Evolutionary conservation across 75 land plant genomes (phyloP), one percentile per base, ranked within the genome.

Genomic region (Sequoiadendron giganteum): DNA sequence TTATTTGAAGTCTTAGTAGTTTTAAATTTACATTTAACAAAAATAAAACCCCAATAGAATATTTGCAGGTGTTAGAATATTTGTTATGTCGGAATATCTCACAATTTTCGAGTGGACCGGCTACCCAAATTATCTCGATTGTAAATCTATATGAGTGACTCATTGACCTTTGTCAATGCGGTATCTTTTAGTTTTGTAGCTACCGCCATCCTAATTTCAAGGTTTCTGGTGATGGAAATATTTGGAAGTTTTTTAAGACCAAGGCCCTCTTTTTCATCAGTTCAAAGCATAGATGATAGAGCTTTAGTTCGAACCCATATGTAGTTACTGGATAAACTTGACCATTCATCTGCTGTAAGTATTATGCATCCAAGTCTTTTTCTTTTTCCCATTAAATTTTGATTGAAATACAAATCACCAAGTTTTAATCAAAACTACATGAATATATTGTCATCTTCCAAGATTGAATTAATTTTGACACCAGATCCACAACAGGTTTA

Each of bases 111-210:
- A n/a, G n/a, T n/a, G n/a, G n/a, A n/a, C n/a, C n/a, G n/a, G n/a
- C n/a, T n/a, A n/a, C n/a, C n/a, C n/a, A n/a, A n/a, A n/a, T n/a
- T n/a, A n/a, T n/a, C n/a, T n/a, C n/a, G n/a, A n/a, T n/a, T n/a
- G n/a, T n/a, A n/a, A n/a, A n/a, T n/a, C n/a, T n/a, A n/a, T n/a
- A n/a, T n/a, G n/a, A n/a, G n/a, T n/a, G n/a, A n/a, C n/a, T n/a
- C n/a, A n/a, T n/a, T n/a, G n/a, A 88, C 90, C 82, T 93, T 95
- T 58, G 90, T 93, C 91, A 93, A 89, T 92, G 97, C 97, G n/a
- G 93, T 96, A 61, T 96, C 97, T 1, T 96, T 96, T 81, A 96
- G 96, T 0, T 96, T 96, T 85, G 94, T 94, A n/a, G 97, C 97
- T 5, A 95, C 95, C 32, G 97, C 97, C 15, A 90, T 96, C 78